Evolutionary conservation across 2,329 filamentous ascomycete species (phyloP).

Genomic region (Fusarium sp.): DNA sequence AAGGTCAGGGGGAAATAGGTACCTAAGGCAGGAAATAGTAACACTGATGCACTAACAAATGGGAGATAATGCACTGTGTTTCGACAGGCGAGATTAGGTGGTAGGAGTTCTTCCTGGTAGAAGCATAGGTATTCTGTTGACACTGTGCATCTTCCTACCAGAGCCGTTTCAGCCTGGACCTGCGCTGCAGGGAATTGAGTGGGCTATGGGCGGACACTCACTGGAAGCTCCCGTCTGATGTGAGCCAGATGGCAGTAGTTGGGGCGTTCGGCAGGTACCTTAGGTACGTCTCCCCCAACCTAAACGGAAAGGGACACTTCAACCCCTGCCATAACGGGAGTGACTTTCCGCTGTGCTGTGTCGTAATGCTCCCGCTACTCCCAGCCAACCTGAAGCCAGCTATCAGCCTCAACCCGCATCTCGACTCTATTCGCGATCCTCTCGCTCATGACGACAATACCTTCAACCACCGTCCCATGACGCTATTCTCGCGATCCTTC

Average conservation of each 20-base stretch:
- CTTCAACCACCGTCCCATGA: conserved; percentile 47
- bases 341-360: conserved; percentile 38
- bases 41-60: conserved; percentile 7
- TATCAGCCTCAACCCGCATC: conserved; percentile 45
- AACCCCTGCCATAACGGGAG: conserved; percentile 32
- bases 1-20: conserved; percentile 42
- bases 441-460: conserved; percentile 46
- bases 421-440: conserved; percentile 43
- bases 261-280: background rate
- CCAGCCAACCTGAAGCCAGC: conserved; percentile 31
- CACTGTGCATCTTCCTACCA: conserved; percentile 44
- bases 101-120: background rate
- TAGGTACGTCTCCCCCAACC: conserved; percentile 10
- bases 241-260: conserved; percentile 5
- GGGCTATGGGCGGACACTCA: conserved; percentile 4
- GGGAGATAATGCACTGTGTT: conserved; percentile 33
- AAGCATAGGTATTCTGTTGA: background rate
- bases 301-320: conserved; percentile 27
- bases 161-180: conserved; percentile 1
- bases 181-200: background rate
- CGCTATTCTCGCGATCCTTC: conserved; percentile 31
- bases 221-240: conserved; percentile 23
- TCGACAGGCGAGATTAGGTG: conserved; percentile 6
- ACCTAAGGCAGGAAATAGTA: conserved; percentile 43
- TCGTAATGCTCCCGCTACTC: conserved; percentile 45